Evolutionary conservation across 2,329 filamentous ascomycete genomes (phyloP).

Genomic region (Magnaporthiopsis incrustans): DNA sequence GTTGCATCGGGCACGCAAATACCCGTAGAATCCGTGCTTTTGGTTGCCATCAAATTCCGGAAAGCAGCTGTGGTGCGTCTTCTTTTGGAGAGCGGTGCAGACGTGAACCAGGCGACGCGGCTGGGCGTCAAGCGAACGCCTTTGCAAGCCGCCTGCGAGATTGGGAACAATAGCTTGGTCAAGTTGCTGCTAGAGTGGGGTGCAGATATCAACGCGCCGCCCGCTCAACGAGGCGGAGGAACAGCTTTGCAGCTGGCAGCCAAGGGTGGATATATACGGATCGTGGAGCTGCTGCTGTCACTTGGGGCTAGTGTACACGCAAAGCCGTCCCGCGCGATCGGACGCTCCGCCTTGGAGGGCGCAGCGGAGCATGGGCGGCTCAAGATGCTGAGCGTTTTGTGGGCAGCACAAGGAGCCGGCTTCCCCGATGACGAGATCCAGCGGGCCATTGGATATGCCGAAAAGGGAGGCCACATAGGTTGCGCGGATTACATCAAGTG

Average conservation of each 20-base stretch:
- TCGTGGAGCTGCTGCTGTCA: neutral
- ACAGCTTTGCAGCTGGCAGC: conserved; percentile 2
- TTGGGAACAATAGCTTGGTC: neutral
- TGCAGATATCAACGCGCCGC: neutral
- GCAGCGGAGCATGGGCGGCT: conserved; percentile 6
- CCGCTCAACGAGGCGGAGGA: neutral
- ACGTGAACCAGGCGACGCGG: neutral
- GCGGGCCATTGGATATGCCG: neutral
- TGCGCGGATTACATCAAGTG: neutral
- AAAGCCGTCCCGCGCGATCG: neutral
- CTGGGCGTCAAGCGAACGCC: neutral
- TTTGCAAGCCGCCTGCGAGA: conserved; percentile 4
- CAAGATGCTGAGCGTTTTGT: neutral
- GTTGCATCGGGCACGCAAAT: neutral
- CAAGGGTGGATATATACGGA: neutral
- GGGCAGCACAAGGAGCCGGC: neutral
- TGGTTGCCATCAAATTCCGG: neutral
- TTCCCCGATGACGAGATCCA: neutral
- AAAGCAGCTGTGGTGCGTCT: neutral
- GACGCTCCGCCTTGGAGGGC: neutral
- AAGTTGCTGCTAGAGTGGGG: neutral
- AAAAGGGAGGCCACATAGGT: neutral
- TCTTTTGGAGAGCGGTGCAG: neutral
- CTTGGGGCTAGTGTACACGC: neutral
- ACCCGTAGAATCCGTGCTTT: neutral